These are phyloP conservation scores for Trametes cubensis DNA, from an alignment of 768 basidiomycete genomes.

Conservation along the genomic window DNA sequence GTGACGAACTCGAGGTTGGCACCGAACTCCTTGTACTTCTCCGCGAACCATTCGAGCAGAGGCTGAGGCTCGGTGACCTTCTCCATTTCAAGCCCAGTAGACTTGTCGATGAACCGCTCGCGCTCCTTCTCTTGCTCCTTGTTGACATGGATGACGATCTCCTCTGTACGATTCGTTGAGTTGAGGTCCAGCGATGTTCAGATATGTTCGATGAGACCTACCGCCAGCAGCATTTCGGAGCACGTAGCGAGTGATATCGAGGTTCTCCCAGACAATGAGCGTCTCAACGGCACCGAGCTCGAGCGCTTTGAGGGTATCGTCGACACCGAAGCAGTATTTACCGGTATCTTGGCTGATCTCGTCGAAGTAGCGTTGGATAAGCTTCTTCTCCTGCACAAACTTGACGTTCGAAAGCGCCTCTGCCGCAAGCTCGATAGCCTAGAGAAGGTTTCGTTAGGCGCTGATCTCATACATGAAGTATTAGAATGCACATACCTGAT, in stretches of 20 bases:
- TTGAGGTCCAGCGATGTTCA: not conserved
- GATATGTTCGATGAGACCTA: conserved; percentile 34
- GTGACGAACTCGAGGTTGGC: conserved; percentile 95
- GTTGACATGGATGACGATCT: conserved; percentile 74
- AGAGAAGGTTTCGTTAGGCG: conserved; percentile 9
- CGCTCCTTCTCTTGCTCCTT: conserved; percentile 91
- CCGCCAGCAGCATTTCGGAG: conserved; percentile 93
- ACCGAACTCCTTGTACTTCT: conserved; percentile 98
- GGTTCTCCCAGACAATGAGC: conserved; percentile 97
- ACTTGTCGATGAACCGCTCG: conserved; percentile 94
- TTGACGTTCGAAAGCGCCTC: conserved; percentile 98
- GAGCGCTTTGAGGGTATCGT: conserved; percentile 93
- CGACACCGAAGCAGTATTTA: conserved; percentile 96
- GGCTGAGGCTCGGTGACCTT: conserved; percentile 77
- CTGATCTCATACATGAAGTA: not conserved
- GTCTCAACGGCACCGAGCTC: conserved; percentile 98
- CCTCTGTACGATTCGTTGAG: conserved; percentile 55
- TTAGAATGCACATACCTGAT: conserved; percentile 68
- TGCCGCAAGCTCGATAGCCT: conserved; percentile 96
- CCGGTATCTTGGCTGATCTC: conserved; percentile 98
- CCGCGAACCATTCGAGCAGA: conserved; percentile 97
- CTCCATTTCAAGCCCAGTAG: conserved; percentile 96
- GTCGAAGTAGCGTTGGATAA: conserved; percentile 98
- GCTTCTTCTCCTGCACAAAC: conserved; percentile 97
- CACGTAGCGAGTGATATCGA: conserved; percentile 86